A percentile compares a stretch with the other conserved stretches of the same genome.
Evolutionary conservation across 495 filamentous ascomycete species (phyloP).

Genomic region (Durotheca rogersii): DNA sequence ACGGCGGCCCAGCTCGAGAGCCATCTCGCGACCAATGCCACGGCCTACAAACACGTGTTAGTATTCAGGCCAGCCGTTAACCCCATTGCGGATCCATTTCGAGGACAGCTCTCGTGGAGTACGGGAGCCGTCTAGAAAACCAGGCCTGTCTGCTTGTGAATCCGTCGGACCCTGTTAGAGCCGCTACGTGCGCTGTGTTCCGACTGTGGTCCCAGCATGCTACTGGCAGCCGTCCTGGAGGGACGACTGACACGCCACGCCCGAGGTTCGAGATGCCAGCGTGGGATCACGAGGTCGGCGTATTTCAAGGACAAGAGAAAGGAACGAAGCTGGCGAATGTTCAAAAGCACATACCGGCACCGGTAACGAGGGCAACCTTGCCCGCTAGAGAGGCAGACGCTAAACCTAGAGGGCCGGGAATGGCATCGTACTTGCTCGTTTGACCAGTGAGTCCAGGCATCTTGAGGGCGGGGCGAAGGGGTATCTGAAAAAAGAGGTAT

Average conservation of each 20-base stretch:
- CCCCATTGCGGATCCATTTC: conserved; percentile 3
- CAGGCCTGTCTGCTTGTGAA: not conserved
- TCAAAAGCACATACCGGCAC: conserved; percentile 42
- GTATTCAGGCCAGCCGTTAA: too few species aligned
- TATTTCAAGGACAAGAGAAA: conserved; percentile 40
- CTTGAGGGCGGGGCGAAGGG: conserved; percentile 24
- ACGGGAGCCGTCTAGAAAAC: not conserved
- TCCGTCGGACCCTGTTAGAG: conserved; percentile 24
- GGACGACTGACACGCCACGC: not conserved
- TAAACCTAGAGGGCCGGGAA: conserved; percentile 52
- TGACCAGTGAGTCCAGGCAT: conserved; percentile 42
- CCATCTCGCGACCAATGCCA: conserved; percentile 74
- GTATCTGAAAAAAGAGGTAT: not conserved
- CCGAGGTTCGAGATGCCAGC: not conserved
- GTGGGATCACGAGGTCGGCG: not conserved
- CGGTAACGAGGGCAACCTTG: conserved; percentile 46
- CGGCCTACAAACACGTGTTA: conserved; percentile 49
- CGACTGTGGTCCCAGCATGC: conserved; percentile 10
- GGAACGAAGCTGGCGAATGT: conserved; percentile 29
- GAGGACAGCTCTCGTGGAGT: conserved; percentile 1
- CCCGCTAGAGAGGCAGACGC: conserved; percentile 50
- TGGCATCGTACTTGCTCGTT: conserved; percentile 43
- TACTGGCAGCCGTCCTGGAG: not conserved
- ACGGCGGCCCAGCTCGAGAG: conserved; percentile 71
- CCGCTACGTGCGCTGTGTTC: conserved; percentile 2